Evolutionary conservation across 768 basidiomycete genomes (phyloP).

Genomic region (Pulveroboletus sp.): DNA sequence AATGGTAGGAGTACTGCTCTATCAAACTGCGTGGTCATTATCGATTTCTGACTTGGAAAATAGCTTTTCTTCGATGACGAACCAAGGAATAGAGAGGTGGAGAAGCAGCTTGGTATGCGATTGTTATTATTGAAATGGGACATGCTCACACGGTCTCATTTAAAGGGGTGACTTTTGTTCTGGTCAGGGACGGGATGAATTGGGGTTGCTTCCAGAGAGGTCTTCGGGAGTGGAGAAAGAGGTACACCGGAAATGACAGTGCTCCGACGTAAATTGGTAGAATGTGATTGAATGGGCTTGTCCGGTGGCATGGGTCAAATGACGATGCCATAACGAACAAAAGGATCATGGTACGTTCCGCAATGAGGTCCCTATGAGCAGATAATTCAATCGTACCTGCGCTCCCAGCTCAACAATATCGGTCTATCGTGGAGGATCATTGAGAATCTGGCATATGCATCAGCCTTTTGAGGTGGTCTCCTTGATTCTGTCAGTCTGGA

Average conservation of each 20-base stretch:
- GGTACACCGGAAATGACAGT: constrained; percentile 27
- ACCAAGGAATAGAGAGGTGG: constrained; percentile 46
- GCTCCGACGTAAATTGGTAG: constrained; percentile 1
- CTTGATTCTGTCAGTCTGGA: not conserved
- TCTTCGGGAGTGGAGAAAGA: constrained; percentile 61
- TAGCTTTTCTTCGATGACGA: constrained; percentile 76
- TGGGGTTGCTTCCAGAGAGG: constrained; percentile 65
- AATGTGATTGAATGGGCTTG: not conserved
- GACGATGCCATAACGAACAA: not conserved
- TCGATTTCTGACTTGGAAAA: not conserved
- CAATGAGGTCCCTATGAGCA: not conserved
- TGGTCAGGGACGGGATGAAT: constrained; percentile 62
- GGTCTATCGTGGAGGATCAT: constrained; percentile 9
- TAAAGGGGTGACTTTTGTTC: constrained; percentile 75
- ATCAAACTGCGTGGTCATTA: not conserved
- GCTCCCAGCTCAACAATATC: not conserved
- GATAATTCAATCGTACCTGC: not conserved
- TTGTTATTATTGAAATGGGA: not conserved
- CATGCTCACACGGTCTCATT: not conserved
- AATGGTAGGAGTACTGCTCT: constrained; percentile 48
- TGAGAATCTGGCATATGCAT: not conserved
- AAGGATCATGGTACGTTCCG: constrained; percentile 6
- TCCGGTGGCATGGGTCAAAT: not conserved
- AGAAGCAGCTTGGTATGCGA: constrained; percentile 43
- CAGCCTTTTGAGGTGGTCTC: not conserved